These are phyloP conservation scores for Uncinocarpus reesii DNA, from an alignment of 2,329 filamentous ascomycete genomes.

Conservation along the genomic window DNA sequence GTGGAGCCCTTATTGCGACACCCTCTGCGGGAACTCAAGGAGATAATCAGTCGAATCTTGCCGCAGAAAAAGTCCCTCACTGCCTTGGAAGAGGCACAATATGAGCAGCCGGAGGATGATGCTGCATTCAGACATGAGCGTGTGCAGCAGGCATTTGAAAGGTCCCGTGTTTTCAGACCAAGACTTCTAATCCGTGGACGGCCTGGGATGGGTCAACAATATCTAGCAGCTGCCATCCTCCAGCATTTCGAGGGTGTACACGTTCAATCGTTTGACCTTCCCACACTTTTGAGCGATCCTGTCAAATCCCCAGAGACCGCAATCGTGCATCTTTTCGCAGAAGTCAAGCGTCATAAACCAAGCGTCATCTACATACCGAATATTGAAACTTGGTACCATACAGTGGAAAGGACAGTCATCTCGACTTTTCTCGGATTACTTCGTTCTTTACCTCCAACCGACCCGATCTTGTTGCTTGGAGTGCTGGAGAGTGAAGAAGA, in stretches of 20 bases:
- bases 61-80: constrained; percentile 79
- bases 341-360: constrained; percentile 87
- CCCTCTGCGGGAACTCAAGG: constrained; percentile 60
- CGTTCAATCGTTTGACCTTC: constrained; percentile 87
- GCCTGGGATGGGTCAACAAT: constrained; percentile 86
- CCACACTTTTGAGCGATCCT: constrained; percentile 73
- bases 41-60: constrained; percentile 61
- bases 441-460: constrained; percentile 72
- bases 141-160: constrained; percentile 69
- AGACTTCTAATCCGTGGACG: constrained; percentile 72
- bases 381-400: constrained; percentile 75
- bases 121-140: constrained; percentile 77
- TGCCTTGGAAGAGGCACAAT: constrained; percentile 88
- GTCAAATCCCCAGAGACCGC: constrained; percentile 75
- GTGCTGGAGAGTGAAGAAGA: constrained; percentile 62
- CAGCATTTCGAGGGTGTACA: constrained; percentile 90
- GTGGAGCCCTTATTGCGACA: constrained; percentile 71
- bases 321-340: constrained; percentile 79
- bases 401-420: constrained; percentile 54
- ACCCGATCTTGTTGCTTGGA: constrained; percentile 80
- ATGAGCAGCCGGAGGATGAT: constrained; percentile 70
- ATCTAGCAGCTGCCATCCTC: constrained; percentile 72
- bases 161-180: constrained; percentile 76
- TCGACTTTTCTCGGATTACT: constrained; percentile 76
- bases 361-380: constrained; percentile 92